These are phyloP conservation scores for Fistulifera pelliculosa DNA, from an alignment of 108 stramenopile genomes.

Conservation along the genomic window DNA sequence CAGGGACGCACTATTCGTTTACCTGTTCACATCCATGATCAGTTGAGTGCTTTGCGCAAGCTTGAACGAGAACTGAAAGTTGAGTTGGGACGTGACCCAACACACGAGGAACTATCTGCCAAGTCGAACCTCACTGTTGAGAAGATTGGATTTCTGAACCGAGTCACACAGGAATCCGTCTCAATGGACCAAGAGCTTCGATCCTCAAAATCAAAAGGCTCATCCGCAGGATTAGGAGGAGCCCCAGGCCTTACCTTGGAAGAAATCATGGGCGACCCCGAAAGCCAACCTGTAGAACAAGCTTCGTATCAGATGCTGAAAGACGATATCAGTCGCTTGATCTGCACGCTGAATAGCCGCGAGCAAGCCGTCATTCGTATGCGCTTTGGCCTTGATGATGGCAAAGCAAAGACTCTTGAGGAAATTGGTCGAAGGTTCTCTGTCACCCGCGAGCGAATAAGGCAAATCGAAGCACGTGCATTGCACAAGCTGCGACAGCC, in stretches of 20 bases:
- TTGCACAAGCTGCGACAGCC: constrained; percentile 92
- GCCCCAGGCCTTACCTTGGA: constrained; percentile 48
- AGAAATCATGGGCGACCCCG: constrained; percentile 69
- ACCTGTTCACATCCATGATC: constrained; percentile 89
- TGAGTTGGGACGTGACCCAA: constrained; percentile 69
- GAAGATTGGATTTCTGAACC: constrained; percentile 73
- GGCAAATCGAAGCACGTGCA: constrained; percentile 93
- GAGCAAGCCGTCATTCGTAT: constrained; percentile 91
- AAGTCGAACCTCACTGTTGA: constrained; percentile 51
- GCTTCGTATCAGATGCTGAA: constrained; percentile 75
- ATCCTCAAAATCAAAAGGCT: constrained; percentile 64
- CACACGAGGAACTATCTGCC: constrained; percentile 60
- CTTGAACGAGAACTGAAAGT: constrained; percentile 53
- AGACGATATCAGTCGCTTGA: constrained; percentile 68
- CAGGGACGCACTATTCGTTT: constrained; percentile 86
- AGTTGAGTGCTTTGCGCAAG: constrained; percentile 56
- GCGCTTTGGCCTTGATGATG: constrained; percentile 94
- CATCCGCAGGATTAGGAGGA: constrained; percentile 59
- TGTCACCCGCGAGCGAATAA: constrained; percentile 88
- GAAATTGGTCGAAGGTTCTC: constrained; percentile 82
- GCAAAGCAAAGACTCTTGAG: constrained; percentile 82
- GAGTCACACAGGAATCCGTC: constrained; percentile 52
- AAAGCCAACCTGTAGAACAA: constrained; percentile 71
- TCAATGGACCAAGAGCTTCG: constrained; percentile 73
- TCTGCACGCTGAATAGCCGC: constrained; percentile 80